Evolutionary conservation across 768 basidiomycete species (phyloP).

Genomic region (Mycena olivaceomarginata): DNA sequence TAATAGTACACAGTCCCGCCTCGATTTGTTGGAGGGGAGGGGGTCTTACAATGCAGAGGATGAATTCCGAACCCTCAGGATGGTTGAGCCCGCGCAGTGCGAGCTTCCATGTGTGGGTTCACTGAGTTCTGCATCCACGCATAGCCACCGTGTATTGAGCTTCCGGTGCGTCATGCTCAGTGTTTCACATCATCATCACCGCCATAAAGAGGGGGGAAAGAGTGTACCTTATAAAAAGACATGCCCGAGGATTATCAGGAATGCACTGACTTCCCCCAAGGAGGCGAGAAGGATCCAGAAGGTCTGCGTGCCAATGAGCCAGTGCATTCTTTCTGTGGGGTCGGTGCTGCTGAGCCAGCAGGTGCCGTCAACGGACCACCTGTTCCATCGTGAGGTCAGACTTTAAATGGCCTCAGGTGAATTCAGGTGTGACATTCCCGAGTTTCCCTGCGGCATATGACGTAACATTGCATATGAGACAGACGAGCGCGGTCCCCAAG

Average conservation of each 20-base stretch:
- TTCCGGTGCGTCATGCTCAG: too few relatives aligned
- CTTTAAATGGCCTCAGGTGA: too few relatives aligned
- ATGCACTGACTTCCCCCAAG: conserved; percentile 46
- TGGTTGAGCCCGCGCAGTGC: too few relatives aligned
- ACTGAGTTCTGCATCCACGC: too few relatives aligned
- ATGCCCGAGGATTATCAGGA: conserved; percentile 33
- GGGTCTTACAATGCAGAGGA: too few relatives aligned
- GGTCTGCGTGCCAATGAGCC: conserved; percentile 51
- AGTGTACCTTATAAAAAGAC: conserved; percentile 43
- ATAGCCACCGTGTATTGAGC: too few relatives aligned
- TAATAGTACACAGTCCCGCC: too few relatives aligned
- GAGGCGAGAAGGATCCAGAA: conserved; percentile 49
- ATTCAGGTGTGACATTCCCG: conserved; percentile 40
- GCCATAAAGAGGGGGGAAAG: not conserved
- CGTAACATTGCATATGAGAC: conserved; percentile 44
- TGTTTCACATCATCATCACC: too few relatives aligned
- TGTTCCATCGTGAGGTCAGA: not conserved
- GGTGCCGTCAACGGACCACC: conserved; percentile 4
- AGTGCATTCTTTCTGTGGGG: conserved; percentile 35
- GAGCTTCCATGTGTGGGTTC: too few relatives aligned
- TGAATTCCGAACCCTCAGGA: too few relatives aligned
- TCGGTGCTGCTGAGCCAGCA: conserved; percentile 51
- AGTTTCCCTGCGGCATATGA: conserved; percentile 48
- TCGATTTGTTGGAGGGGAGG: too few relatives aligned
- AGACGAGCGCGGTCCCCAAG: conserved; percentile 41